Base-by-base conservation (phyloP, 805 yeast genomes). In the Debaryomyces maramus region DNA sequence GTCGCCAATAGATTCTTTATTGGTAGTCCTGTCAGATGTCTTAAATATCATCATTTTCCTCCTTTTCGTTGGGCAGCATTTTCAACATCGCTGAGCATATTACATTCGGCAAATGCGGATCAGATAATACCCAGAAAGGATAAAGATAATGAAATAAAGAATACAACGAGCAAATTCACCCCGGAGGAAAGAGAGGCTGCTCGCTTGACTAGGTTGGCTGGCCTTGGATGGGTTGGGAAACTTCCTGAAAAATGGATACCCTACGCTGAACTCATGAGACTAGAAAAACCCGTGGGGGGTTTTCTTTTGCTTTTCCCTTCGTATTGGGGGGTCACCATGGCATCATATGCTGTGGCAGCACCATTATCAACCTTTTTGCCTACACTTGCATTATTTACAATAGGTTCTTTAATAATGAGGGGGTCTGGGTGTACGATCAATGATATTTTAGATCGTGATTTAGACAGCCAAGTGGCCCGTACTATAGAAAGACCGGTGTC, bases 381-480 rank as follows among this genome's bases (percentile, higher is more conserved):
- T 54, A 87, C 83, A 55, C 58, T 88, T 23, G 73, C 78, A 0
- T 65, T 89, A 10, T 93, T 89, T 58, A 81, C 91, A 4, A 70
- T 84, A 3, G 99, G 99, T 10, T 78, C 97, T 0, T 54, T 90
- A 28, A 73, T 91, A 13, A 93, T 95, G 96, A 77, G 99, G 61
- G 97, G 98, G 19, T 97, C 97, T 1, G 99, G 99, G 0, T 93
- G 99, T 60, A 90, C 96, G 0, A 83, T 93, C 40, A 93, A 93
- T 59, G 99, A 93, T 62, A 70, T 91, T 32, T 70, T 83, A 58
- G 99, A 93, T 58, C 70, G 88, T 38, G 73, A 91, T 44, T 70
- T 90, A 35, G 99, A 93, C 55, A 73, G 76, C 47, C 77, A 88
- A 60, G 99, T 93, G 3, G 84, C 85, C 6, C 76, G 99, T 48